Conservation (phyloP, 305 asterid genomes). For the Rubia peregrina region DNA sequence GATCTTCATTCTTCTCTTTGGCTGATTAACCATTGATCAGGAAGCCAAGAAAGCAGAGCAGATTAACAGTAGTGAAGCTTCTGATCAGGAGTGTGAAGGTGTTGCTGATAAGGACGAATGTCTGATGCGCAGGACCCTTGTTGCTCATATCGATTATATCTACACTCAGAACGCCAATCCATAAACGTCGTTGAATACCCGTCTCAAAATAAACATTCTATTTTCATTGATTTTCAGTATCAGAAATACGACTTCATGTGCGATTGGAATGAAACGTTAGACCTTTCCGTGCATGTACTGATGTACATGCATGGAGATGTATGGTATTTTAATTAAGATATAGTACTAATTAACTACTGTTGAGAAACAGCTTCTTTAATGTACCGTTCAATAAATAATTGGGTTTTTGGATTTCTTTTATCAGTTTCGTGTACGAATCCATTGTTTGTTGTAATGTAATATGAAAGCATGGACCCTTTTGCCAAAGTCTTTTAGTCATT, state of each 20-base stretch:
- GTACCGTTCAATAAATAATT: not conserved
- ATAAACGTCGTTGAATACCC: not conserved
- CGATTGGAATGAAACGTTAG: not conserved
- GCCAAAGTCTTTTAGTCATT: conserved; percentile 3
- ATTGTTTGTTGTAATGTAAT: not conserved
- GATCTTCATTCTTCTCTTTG: not conserved
- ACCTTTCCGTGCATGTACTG: not conserved
- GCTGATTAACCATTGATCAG: not conserved
- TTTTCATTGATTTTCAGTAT: not conserved
- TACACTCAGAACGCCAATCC: conserved; percentile 27
- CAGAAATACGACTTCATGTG: not conserved
- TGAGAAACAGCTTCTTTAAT: not conserved
- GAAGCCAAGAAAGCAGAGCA: conserved; percentile 2
- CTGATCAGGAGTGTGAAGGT: conserved; percentile 13
- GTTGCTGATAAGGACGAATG: conserved; percentile 22
- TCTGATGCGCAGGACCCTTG: conserved; percentile 27
- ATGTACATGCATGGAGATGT: not conserved
- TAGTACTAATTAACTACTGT: not conserved
- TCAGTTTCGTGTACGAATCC: not conserved
- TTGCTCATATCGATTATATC: conserved; percentile 28
- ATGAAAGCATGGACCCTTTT: not conserved
- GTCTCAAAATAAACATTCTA: not conserved
- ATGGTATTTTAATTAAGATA: not conserved
- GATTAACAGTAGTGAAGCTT: not conserved
- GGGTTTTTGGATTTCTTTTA: not conserved